Base-by-base conservation (phyloP, 2,329 filamentous ascomycete genomes). In the Aspergillus aculeatinus region DNA sequence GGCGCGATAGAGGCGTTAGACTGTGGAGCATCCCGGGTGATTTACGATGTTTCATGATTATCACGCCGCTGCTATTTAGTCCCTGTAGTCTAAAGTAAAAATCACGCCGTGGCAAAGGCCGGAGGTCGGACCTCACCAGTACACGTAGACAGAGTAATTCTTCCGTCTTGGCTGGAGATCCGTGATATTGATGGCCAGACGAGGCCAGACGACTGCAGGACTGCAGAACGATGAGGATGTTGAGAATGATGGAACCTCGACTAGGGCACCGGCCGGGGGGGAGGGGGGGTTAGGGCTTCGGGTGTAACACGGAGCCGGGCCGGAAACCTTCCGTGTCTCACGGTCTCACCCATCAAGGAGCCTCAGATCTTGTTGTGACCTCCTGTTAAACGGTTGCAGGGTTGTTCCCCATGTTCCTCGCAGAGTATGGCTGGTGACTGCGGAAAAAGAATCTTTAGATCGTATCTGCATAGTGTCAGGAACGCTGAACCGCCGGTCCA, bases 41-140 rank as follows among this genome's bases (percentile, higher is more conserved):
- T 63, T 63, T 49, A 54, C 50, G 51, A 54, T 51, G 61, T 63
- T 63, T 63, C 61, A 63, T 21, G 53, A 57, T 61, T 29, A 33
- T 53, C 59, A 57, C 52, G 56, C 53, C 33, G 50, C 21, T 42
- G 39, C 51, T 16, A 5, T 48, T 55, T 51, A 58, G 48, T 47
- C 55, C 19, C 39, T 25, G 55, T 57, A 57, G 55, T 51, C 48
- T 55, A 55, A 55, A 55, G 53, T 55, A 48, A 47, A 44, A 44
- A 44, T 19, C 39, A 19, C 39, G 16, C 39, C 39, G 16, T 55
- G 53, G 53, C 48, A 47, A 47, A 48, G 33, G 57, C 23, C 58
- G 58, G 48, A 39, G 31, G 29, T 31, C 27, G 54, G 50, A 44
- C 29, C 5, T 19, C 7, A 3, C 47, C 27, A 48, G 54, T 51